Evolutionary conservation across 306 rosid genomes (phyloP).

Genomic region (Trichosanthes truncata): DNA sequence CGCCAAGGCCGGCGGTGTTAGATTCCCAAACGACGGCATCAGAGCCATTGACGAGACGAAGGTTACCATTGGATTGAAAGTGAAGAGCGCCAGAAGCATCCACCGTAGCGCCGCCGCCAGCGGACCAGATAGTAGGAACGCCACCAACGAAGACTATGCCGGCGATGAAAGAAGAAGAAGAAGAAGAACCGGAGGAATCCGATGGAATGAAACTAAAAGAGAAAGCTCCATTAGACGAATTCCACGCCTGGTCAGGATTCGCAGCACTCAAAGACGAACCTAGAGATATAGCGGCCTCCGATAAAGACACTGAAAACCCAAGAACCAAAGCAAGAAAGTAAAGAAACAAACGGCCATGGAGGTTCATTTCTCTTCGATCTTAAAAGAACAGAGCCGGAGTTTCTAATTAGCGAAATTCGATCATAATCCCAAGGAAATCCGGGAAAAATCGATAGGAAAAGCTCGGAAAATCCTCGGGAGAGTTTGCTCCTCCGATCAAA

Average conservation of each 20-base stretch:
- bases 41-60: conserved; percentile 51
- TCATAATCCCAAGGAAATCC: not conserved
- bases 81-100: conserved; percentile 43
- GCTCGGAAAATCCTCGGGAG: not conserved
- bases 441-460: not conserved
- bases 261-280: conserved; percentile 51
- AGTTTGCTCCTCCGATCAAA: not conserved
- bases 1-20: conserved; percentile 34
- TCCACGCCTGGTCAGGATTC: conserved; percentile 30
- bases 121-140: conserved; percentile 49
- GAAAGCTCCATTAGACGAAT: conserved; percentile 27
- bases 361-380: conserved; percentile 11
- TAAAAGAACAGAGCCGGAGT: not conserved
- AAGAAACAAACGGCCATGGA: not conserved
- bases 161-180: conserved; percentile 36
- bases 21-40: conserved; percentile 48
- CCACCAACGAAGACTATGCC: conserved; percentile 43
- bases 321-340: conserved; percentile 3
- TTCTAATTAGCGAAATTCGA: not conserved
- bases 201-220: conserved; percentile 35
- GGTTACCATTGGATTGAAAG: conserved; percentile 40
- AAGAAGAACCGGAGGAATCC: conserved; percentile 15
- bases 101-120: conserved; percentile 25
- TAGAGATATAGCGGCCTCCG: conserved; percentile 16
- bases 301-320: not conserved